Evolutionary conservation across 2,329 filamentous ascomycete genomes (phyloP), one percentile per base, ranked within the genome.

Genomic region (Harringtonia aguacate): DNA sequence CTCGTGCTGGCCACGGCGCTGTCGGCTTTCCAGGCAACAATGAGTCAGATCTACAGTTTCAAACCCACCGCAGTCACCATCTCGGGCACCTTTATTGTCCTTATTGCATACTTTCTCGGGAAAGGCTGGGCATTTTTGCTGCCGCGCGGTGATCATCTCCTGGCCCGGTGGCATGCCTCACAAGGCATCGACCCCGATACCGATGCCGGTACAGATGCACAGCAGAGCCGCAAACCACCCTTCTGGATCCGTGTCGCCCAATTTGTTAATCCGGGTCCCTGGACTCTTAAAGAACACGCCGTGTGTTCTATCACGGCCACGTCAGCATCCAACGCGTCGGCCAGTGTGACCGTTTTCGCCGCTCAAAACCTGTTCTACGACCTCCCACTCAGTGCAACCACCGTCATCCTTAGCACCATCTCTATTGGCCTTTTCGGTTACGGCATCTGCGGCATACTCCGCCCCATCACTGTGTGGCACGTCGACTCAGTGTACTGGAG

Each of bases 391-490:
- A 67, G 56, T 24, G 54, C 68, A 0, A 53, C 59, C 1, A 75
- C 73, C 0, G 65, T 73, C 0, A 60, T 77, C 8, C 47, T 75
- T 44, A 63, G 58, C 21, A 66, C 64, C 14, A 68, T 77, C 41
- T 76, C 72, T 0, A 75, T 77, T 34, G 70, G 69, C 0, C 54
- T 77, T 2, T 76, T 75, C 43, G 73, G 73, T 1, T 77, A 75
- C 34, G 73, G 72, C 2, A 55, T 77, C 4, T 68, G 65, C 36
- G 73, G 73, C 8, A 37, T 77, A 3, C 55, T 77, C 52, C 70
- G 73, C 1, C 72, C 73, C 1, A 64, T 77, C 31, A 63, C 65
- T 2, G 72, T 77, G 12, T 77, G 69, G 64, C 72, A 74, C 41
- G 67, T 70, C 6, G 72, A 77, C 14, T 65, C 70, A 2, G 73